Evolutionary conservation across 495 filamentous ascomycete species (phyloP), one percentile per base, ranked within the genome.

Genomic region (Clavariopsis aquatica): DNA sequence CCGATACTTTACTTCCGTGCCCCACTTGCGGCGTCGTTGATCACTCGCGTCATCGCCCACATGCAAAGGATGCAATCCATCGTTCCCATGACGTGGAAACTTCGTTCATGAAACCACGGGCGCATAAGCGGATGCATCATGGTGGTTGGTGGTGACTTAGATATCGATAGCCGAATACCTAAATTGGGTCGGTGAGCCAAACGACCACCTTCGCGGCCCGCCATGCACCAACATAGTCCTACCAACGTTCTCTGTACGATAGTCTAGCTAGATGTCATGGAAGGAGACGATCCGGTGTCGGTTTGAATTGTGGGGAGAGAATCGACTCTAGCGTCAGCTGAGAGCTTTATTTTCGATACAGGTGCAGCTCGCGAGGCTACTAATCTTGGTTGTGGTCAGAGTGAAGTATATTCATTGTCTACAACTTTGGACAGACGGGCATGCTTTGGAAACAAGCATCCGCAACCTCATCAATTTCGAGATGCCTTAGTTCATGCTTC

Each of bases 71-170:
- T 51, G 20, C 47, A 17, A 51, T 28, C 47, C 5, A 51, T 28
- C 47, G n/a, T 24, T 22, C 47, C 47, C 47, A 51, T 51, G 47
- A 51, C 47, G 47, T 51, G 20, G 47, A 51, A 23, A 9, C 47
- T 24, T 51, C 10, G 22, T 51, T 28, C 22, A 51, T 51, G 47
- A 51, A 51, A 51, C 47, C 38, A 17, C 38, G 2, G 38, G 6
- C 15, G 8, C 8, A 43, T 43, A 43, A 43, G 38, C 38, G 38
- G 38, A n/a, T 43, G 2, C 9, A 43, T n/a, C 6, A n/a, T 43
- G 38, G n/a, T n/a, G 38, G 38, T 43, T 43, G 38, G 2, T 43
- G 38, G 38, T 10, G 38, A 43, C n/a, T 43, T 43, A 17, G 38
- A 15, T 23, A 22, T 23, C 47, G 47, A 51, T 51, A 51, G 26